Conservation (phyloP, 164 flowering plant genomes). For the Berberis vulgaris region DNA sequence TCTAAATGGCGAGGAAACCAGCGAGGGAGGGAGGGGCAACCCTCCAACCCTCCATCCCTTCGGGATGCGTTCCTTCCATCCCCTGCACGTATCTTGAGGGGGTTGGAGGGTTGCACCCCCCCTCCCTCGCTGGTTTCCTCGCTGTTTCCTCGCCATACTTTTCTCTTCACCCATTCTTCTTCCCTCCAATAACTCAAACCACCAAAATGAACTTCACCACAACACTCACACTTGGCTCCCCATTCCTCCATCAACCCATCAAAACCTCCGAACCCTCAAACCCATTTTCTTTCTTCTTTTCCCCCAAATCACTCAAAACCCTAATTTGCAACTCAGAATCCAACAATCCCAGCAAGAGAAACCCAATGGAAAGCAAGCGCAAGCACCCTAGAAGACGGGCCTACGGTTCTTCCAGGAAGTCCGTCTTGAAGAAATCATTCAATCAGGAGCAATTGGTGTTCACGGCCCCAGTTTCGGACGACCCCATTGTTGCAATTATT, state of each 20-base stretch:
- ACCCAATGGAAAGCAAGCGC: constrained; percentile 13
- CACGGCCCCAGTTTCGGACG: constrained; percentile 43
- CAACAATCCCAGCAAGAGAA: constrained; percentile 9
- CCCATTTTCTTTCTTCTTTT: background rate
- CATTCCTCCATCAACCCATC: constrained; percentile 8
- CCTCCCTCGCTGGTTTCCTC: too few species aligned
- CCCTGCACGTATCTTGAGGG: too few species aligned
- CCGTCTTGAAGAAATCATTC: constrained; percentile 67
- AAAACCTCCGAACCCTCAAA: background rate
- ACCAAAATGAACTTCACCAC: background rate
- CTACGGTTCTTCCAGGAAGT: constrained; percentile 65
- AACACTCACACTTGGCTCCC: background rate
- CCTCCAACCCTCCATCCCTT: too few species aligned
- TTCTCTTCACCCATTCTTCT: background rate
- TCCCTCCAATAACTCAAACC: constrained; percentile 2
- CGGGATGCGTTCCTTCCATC: too few species aligned
- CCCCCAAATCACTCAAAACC: constrained; percentile 9
- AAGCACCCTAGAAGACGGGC: constrained; percentile 34
- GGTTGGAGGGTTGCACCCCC: too few species aligned
- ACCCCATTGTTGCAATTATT: constrained; percentile 72
- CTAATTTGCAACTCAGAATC: constrained; percentile 16
- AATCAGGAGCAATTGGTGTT: constrained; percentile 75
- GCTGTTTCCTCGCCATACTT: too few species aligned
- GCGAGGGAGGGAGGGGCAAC: too few species aligned
- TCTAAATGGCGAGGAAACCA: too few species aligned